These are phyloP conservation scores for Microdochium bolleyi DNA, from an alignment of 2,329 filamentous ascomycete species.

Conservation along the genomic window DNA sequence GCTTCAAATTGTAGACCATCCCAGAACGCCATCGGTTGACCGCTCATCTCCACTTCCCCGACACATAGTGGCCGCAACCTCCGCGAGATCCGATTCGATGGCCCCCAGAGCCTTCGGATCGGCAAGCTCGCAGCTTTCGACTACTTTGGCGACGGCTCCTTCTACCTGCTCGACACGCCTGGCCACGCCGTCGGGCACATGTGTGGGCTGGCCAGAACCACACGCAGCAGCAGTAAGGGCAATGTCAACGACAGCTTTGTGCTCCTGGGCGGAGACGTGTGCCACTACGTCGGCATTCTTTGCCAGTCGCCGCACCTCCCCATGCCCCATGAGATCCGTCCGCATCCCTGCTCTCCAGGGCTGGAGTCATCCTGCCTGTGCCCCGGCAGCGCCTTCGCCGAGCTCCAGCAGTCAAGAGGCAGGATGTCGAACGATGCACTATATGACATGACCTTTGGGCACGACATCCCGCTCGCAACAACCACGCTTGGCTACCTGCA, in stretches of 20 bases:
- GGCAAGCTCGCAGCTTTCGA: conserved; percentile 20
- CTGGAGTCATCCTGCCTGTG: conserved; percentile 17
- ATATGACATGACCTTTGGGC: background rate
- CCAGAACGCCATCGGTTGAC: background rate
- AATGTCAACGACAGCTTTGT: conserved; percentile 19
- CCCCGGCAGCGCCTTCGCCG: background rate
- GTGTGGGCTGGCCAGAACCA: conserved; percentile 28
- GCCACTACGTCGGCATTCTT: conserved; percentile 29
- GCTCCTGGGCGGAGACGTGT: conserved; percentile 32
- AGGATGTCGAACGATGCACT: conserved; percentile 1
- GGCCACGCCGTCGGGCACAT: conserved; percentile 25
- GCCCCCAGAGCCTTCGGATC: conserved; percentile 6
- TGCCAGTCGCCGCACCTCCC: conserved; percentile 23
- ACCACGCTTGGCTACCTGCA: conserved; percentile 33
- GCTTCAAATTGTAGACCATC: no score
- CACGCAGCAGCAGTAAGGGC: conserved; percentile 10
- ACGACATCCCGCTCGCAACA: conserved; percentile 21
- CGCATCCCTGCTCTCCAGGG: conserved; percentile 1
- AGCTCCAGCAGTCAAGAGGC: background rate
- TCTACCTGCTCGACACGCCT: conserved; percentile 25
- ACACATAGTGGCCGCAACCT: conserved; percentile 11
- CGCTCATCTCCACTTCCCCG: background rate
- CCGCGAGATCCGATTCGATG: conserved; percentile 13
- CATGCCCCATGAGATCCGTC: conserved; percentile 16
- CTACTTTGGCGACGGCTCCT: conserved; percentile 24